Evolutionary conservation across 257 asterid genomes (phyloP).

Genomic region (Plantago elongata): DNA sequence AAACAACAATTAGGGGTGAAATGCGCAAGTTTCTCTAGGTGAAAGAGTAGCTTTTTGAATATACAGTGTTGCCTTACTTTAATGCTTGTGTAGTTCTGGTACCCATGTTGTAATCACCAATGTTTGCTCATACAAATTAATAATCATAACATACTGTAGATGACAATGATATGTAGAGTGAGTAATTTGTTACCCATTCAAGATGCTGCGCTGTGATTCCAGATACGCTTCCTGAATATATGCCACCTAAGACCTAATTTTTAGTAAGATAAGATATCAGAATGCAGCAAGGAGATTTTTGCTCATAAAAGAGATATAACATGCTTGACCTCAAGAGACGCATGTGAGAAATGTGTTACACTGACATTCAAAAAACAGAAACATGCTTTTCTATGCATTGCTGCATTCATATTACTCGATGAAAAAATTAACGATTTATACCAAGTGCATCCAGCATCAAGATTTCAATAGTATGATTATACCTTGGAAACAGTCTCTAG

Average conservation of each 20-base stretch:
- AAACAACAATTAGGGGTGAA: too few species aligned
- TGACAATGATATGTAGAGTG: background rate
- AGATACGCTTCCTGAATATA: conserved; percentile 70
- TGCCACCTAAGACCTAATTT: conserved; percentile 81
- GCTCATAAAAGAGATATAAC: background rate
- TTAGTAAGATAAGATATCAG: conserved; percentile 21
- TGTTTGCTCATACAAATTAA: background rate
- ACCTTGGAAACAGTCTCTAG: conserved; percentile 98
- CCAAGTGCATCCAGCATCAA: conserved; percentile 5
- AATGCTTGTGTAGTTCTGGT: too few species aligned
- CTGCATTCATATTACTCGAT: too few species aligned
- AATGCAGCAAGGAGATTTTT: conserved; percentile 10
- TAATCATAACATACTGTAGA: background rate
- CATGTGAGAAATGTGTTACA: too few species aligned
- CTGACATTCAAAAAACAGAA: too few species aligned
- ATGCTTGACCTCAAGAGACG: conserved; percentile 1
- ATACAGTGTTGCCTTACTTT: too few species aligned
- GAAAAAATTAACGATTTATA: background rate
- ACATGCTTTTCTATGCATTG: too few species aligned
- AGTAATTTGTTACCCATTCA: conserved; percentile 63
- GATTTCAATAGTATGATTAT: conserved; percentile 15
- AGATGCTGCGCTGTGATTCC: conserved; percentile 91
- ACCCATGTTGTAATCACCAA: background rate
- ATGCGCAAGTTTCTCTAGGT: too few species aligned
- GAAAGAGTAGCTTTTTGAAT: too few species aligned